Conservation (phyloP, 116 monocot genomes). For the Dioscorea cayenensis region DNA sequence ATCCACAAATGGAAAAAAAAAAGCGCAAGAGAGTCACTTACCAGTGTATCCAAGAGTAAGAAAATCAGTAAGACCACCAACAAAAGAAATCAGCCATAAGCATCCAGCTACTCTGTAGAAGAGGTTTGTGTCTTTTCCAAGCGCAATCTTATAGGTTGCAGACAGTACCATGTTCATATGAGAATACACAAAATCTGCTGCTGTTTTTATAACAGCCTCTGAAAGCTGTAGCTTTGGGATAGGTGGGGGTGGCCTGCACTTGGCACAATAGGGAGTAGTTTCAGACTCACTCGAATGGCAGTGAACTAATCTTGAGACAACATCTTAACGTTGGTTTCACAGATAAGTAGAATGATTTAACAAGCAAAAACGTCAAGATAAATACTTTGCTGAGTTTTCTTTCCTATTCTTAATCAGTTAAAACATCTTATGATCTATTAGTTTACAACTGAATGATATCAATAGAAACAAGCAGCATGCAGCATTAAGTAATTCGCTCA, state of each 20-base stretch:
- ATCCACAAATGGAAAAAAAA: neutral
- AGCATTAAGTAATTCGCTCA: too few relatives aligned
- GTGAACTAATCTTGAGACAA: too few relatives aligned
- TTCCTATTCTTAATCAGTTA: neutral
- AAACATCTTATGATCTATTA: neutral
- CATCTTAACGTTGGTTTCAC: too few relatives aligned
- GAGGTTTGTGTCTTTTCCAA: conserved; percentile 58
- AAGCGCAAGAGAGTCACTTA: conserved; percentile 2
- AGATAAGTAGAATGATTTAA: too few relatives aligned
- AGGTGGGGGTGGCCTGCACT: conserved; percentile 61
- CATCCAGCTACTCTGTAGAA: conserved; percentile 42
- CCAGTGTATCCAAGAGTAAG: conserved; percentile 42
- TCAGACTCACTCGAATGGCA: too few relatives aligned
- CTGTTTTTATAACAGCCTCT: conserved; percentile 28
- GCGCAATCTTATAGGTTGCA: conserved; percentile 38
- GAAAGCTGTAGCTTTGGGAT: conserved; percentile 58
- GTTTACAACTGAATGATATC: neutral
- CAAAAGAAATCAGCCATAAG: conserved; percentile 43
- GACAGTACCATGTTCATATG: conserved; percentile 36
- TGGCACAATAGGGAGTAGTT: neutral
- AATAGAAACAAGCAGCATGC: too few relatives aligned
- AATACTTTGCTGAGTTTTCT: too few relatives aligned
- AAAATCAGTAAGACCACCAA: conserved; percentile 45
- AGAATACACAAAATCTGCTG: conserved; percentile 20
- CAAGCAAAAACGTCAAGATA: too few relatives aligned